phyloP scores from a whole-genome alignment of 257 asterid species.

The Gardenia jasminoides region DNA sequence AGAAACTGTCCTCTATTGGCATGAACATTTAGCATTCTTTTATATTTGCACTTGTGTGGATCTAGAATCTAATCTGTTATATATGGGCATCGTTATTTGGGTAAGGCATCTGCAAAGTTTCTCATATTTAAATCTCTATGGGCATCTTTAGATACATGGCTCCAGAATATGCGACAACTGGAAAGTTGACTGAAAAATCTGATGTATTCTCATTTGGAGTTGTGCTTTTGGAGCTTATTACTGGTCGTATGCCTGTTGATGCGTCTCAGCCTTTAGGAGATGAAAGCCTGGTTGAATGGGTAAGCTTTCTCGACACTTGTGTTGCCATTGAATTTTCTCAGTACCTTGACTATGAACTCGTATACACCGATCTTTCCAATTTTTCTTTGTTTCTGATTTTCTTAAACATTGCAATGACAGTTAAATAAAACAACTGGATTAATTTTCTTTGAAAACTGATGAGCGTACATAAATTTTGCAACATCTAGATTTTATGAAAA shows the following conservation, averaged over 20 bases:
- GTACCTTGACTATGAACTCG: constrained; percentile 11
- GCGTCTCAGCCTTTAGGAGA: constrained; percentile 86
- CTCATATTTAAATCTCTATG: constrained; percentile 20
- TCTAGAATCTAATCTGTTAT: background rate
- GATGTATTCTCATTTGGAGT: constrained; percentile 90
- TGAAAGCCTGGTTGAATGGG: constrained; percentile 98
- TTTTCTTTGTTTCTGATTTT: background rate
- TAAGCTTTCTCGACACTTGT: constrained; percentile 33
- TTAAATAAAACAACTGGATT: background rate
- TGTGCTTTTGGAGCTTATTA: constrained; percentile 78
- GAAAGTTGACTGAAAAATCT: constrained; percentile 84
- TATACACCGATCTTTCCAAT: background rate
- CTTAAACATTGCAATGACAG: background rate
- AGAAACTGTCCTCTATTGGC: background rate
- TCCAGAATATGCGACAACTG: constrained; percentile 95
- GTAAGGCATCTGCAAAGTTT: background rate
- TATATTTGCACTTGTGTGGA: background rate
- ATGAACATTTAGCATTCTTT: background rate
- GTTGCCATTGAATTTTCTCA: constrained; percentile 9
- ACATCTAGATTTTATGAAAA: background rate
- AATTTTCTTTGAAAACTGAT: background rate
- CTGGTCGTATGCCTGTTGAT: constrained; percentile 96
- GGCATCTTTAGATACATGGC: constrained; percentile 79
- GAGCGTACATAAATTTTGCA: background rate
- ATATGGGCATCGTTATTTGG: background rate